phyloP scores from a whole-genome alignment of 352 stramenopile species.

The Globisporangium paddicum region DNA sequence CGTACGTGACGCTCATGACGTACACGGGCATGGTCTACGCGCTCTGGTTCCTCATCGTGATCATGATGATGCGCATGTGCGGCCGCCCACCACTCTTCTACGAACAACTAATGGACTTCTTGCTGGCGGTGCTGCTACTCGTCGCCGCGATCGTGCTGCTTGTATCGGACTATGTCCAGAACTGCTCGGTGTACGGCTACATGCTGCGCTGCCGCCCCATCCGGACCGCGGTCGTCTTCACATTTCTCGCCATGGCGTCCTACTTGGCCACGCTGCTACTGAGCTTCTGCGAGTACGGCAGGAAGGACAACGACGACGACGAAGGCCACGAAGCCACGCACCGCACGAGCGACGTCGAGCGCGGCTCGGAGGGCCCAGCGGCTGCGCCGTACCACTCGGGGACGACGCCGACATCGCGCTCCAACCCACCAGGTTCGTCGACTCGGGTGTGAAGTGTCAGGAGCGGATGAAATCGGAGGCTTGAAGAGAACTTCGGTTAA shows the following conservation, averaged over 20 bases:
- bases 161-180: conserved; percentile 54
- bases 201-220: conserved; percentile 59
- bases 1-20: conserved; percentile 50
- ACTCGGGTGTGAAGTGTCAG: conserved; percentile 5
- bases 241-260: conserved; percentile 50
- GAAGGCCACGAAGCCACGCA: conserved; percentile 19
- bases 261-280: conserved; percentile 47
- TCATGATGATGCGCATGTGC: conserved; percentile 38
- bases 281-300: conserved; percentile 37
- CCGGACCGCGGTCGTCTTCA: conserved; percentile 56
- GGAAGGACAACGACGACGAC: conserved; percentile 14
- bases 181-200: conserved; percentile 62
- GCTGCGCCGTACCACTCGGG: conserved; percentile 6
- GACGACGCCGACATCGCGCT: conserved; percentile 8
- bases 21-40: conserved; percentile 67
- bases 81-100: conserved; percentile 31
- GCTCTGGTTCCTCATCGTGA: conserved; percentile 44
- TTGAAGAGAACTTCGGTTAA: neutral
- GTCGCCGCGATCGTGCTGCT: conserved; percentile 66
- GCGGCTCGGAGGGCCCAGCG: conserved; percentile 6
- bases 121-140: conserved; percentile 48
- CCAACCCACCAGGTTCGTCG: neutral
- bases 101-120: conserved; percentile 49
- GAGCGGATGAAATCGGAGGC: conserved; percentile 12
- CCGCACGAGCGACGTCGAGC: neutral